Evolutionary conservation across 805 yeast species (phyloP).

Genomic region (Teunomyces panamensis): DNA sequence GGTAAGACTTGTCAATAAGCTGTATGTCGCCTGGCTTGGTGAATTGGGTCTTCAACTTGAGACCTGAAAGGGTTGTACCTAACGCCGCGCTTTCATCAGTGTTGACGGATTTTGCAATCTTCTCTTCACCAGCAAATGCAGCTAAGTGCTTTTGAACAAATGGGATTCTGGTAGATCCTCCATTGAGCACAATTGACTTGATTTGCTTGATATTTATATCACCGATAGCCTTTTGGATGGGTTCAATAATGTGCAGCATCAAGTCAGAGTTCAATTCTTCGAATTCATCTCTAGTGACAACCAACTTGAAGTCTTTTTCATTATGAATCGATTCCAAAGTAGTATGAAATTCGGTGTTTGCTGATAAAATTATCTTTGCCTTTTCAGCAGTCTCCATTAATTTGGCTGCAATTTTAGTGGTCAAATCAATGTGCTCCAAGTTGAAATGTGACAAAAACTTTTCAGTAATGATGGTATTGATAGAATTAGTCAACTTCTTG

Average conservation of each 20-base stretch:
- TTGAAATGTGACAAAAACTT: constrained; percentile 49
- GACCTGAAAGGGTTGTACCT: constrained; percentile 86
- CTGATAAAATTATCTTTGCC: constrained; percentile 82
- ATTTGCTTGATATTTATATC: constrained; percentile 36
- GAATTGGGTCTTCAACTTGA: constrained; percentile 59
- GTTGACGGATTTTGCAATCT: constrained; percentile 77
- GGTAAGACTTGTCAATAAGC: constrained; percentile 54
- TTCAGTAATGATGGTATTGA: constrained; percentile 58
- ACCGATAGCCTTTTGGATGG: constrained; percentile 52
- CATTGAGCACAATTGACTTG: constrained; percentile 72
- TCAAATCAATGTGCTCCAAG: constrained; percentile 36
- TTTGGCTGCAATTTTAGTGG: constrained; percentile 59
- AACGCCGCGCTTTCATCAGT: constrained; percentile 94
- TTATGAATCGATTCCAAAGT: constrained; percentile 71
- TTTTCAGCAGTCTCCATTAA: constrained; percentile 84
- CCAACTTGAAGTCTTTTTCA: constrained; percentile 70
- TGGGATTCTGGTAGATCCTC: constrained; percentile 92
- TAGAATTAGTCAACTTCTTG: constrained; percentile 59
- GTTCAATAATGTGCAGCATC: constrained; percentile 46
- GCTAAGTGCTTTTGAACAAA: constrained; percentile 65
- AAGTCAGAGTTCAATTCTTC: constrained; percentile 54
- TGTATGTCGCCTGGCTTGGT: constrained; percentile 59
- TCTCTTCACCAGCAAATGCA: constrained; percentile 55
- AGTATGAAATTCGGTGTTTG: constrained; percentile 75
- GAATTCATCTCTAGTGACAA: constrained; percentile 75